Evolutionary conservation across 768 basidiomycete genomes (phyloP).

Genomic region (Boletus speciosus): DNA sequence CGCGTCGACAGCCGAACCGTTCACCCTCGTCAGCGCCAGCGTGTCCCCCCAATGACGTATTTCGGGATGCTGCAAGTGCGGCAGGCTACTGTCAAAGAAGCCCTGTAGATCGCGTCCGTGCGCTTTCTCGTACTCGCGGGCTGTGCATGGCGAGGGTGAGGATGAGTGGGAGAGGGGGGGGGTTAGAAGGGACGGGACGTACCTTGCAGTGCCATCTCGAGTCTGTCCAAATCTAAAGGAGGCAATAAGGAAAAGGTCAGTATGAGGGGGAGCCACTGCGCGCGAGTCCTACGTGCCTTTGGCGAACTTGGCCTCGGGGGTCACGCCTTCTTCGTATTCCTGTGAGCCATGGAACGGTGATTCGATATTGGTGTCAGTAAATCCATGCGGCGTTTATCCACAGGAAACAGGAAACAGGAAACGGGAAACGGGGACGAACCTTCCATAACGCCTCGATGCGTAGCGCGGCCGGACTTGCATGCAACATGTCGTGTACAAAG

Average conservation of each 20-base stretch:
- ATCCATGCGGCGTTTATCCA: not conserved
- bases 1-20: not conserved
- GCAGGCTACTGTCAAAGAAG: constrained; percentile 81
- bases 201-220: constrained; percentile 89
- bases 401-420: not conserved
- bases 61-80: constrained; percentile 67
- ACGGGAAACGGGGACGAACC: constrained; percentile 28
- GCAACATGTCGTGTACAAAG: constrained; percentile 88
- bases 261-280: not conserved
- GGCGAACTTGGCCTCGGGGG: constrained; percentile 78
- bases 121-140: constrained; percentile 67
- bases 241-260: not conserved
- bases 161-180: no score
- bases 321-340: constrained; percentile 81
- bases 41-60: constrained; percentile 67
- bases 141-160: constrained; percentile 33
- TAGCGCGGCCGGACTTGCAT: constrained; percentile 62
- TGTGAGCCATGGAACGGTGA: constrained; percentile 23
- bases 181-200: not conserved
- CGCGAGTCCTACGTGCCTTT: constrained; percentile 52
- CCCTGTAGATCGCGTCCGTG: constrained; percentile 54
- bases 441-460: constrained; percentile 70
- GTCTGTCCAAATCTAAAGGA: constrained; percentile 72
- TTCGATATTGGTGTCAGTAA: not conserved
- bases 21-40: constrained; percentile 19